Percentiles rank a stretch among this genome's conserved stretches.
Evolutionary conservation across 108 stramenopile species (phyloP).

Genomic region (Stephanodiscus minutulus): DNA sequence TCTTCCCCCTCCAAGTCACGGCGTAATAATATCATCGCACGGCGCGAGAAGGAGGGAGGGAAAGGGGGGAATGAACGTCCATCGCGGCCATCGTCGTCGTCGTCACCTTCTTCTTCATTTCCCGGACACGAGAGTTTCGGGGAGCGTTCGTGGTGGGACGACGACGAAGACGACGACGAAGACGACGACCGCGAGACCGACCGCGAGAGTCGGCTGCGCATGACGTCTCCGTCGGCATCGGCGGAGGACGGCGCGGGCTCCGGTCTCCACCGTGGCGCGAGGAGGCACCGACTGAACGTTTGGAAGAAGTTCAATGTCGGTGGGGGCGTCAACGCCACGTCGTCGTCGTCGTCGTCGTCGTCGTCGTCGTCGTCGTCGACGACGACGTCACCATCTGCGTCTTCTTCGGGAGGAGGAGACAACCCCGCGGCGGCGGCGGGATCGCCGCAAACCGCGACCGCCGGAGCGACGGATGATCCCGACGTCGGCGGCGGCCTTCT

Average conservation of each 20-base stretch:
- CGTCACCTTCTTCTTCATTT: conserved; percentile 7
- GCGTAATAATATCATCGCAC: background rate
- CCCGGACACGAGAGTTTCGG: conserved; percentile 3
- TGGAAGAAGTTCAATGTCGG: conserved; percentile 18
- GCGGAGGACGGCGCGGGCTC: background rate
- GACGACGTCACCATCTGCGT: too few relatives aligned
- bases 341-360: background rate
- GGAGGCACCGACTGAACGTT: conserved; percentile 5
- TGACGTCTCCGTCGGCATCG: background rate
- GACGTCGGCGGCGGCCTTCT: background rate
- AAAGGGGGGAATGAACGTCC: background rate
- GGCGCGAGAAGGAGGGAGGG: background rate
- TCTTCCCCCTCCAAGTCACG: background rate
- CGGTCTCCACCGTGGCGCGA: too few relatives aligned
- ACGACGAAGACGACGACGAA: conserved; percentile 31
- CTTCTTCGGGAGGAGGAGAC: too few relatives aligned
- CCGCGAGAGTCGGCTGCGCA: background rate
- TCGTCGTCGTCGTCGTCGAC: too few relatives aligned
- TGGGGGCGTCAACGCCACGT: background rate
- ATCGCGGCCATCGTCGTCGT: background rate
- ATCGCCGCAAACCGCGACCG: background rate
- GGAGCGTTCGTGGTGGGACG: conserved; percentile 25
- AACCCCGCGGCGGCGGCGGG: background rate
- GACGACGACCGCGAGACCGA: too few relatives aligned
- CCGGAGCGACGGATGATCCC: background rate